These are phyloP conservation scores for Arthonia radiata DNA, from an alignment of 495 filamentous ascomycete genomes.

Conservation along the genomic window DNA sequence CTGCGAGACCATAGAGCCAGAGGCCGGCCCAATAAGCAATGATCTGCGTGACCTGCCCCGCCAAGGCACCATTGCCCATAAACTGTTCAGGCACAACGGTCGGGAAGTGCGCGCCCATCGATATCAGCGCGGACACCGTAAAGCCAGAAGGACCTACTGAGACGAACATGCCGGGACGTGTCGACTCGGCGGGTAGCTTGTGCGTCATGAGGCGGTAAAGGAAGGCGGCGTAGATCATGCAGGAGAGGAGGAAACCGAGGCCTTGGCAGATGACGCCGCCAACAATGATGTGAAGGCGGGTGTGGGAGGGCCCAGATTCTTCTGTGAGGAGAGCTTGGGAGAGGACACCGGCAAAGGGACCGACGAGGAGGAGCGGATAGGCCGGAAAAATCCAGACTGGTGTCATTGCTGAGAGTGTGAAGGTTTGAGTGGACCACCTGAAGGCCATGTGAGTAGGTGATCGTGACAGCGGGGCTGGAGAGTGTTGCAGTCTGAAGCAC, in stretches of 20 bases:
- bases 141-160: conserved; percentile 59
- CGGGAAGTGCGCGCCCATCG: conserved; percentile 24
- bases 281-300: conserved; percentile 35
- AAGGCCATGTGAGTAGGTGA: conserved; percentile 1
- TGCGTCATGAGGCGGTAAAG: conserved; percentile 81
- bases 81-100: conserved; percentile 25
- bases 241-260: conserved; percentile 58
- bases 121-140: conserved; percentile 43
- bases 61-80: conserved; percentile 31
- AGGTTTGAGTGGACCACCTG: conserved; percentile 46
- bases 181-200: conserved; percentile 52
- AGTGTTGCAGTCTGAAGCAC: conserved; percentile 1
- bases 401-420: conserved; percentile 71
- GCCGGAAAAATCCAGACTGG: conserved; percentile 83
- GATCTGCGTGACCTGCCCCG: conserved; percentile 28
- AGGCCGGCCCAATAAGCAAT: conserved; percentile 34
- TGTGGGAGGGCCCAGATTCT: conserved; percentile 12
- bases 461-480: neutral
- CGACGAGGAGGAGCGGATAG: conserved; percentile 61
- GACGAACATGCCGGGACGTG: conserved; percentile 68
- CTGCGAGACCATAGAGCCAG: conserved; percentile 50
- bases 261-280: conserved; percentile 54
- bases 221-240: conserved; percentile 72
- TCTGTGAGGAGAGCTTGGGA: too few species aligned
- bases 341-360: conserved; percentile 46